Evolutionary conservation across 495 filamentous ascomycete genomes (phyloP).

Genomic region (Aspergillus cavernicola): DNA sequence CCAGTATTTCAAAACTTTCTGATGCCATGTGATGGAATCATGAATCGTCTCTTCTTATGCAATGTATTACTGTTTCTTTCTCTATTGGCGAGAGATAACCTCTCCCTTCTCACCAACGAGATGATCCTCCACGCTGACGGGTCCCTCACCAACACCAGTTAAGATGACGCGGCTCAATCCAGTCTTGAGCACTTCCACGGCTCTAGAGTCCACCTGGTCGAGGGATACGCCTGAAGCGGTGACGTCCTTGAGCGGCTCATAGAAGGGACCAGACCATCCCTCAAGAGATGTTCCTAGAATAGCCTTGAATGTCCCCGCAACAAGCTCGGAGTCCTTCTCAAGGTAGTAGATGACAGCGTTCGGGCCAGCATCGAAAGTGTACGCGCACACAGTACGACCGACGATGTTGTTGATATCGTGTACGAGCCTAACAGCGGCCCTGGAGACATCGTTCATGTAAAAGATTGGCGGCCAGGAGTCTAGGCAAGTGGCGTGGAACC

Average conservation of each 20-base stretch:
- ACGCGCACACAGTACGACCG: conserved; percentile 76
- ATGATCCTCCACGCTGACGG: conserved; percentile 70
- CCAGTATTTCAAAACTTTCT: neutral
- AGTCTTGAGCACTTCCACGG: conserved; percentile 59
- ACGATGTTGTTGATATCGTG: conserved; percentile 78
- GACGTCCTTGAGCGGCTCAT: conserved; percentile 44
- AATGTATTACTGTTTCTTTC: neutral
- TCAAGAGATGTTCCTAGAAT: conserved; percentile 46
- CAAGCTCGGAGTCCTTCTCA: conserved; percentile 65
- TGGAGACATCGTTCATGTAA: conserved; percentile 91
- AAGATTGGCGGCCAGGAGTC: conserved; percentile 97
- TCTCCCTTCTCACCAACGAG: conserved; percentile 70
- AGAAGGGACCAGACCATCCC: conserved; percentile 59
- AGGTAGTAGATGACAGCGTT: conserved; percentile 95
- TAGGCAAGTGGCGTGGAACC: conserved; percentile 90
- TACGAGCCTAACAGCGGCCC: conserved; percentile 80
- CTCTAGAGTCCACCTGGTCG: conserved; percentile 50
- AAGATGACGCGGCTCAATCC: conserved; percentile 86
- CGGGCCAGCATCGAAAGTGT: conserved; percentile 97
- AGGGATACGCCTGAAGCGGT: conserved; percentile 44
- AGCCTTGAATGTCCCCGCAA: conserved; percentile 66
- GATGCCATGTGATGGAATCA: conserved; percentile 3
- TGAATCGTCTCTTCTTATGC: neutral
- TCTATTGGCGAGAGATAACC: conserved; percentile 28
- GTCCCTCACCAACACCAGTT: conserved; percentile 89